Base-by-base conservation (phyloP, 140 eudicot species). In the Flaveria floridana region DNA sequence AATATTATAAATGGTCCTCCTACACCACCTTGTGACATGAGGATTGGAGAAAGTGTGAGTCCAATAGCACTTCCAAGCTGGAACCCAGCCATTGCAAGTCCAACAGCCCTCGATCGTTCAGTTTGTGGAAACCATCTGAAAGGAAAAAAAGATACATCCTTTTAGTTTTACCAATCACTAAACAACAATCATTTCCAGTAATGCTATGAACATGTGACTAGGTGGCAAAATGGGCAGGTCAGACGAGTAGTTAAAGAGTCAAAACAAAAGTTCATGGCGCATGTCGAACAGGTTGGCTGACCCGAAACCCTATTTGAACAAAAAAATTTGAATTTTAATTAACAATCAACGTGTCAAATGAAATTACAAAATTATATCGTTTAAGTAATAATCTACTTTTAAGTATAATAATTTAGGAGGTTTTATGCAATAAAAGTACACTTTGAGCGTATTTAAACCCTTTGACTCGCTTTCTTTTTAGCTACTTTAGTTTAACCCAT, bases 11-110 rank as follows among this genome's bases (percentile, higher is more conserved):
- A 94, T 12, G 99, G 99, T 18, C 99, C 97, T 74, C 80, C 93
- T 30, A 94, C 79, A 72, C 99, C 99, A 71, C 89, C 99, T 72
- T 91, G 89, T 84, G 99, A 90, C 96, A 94, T 90, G 64, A 94
- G 91, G 67, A 94, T 94, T 7, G 99, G 99, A 82, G 99, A 90
- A 41, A 94, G 97, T 37, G 95, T 86, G 30, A 94, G 97, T 76
- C 99, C 99, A 63, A 94, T 86, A 59, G 99, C 97, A 87, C 97
- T 94, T 84, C 99, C 99, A 78, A 94, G 95, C 83, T 90, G 97
- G 84, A 94, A 94, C 61, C 99, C 99, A 75, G 95, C 99, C 99
- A 94, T 94, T 70, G 99, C 99, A 72, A 94, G 91, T 23, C 95
- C 99, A 65, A 94, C 97, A 75, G 97, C 96, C 84, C 91, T 82